phyloP scores from a whole-genome alignment of 129 eudicot genomes.

The Sambucus nigra region DNA sequence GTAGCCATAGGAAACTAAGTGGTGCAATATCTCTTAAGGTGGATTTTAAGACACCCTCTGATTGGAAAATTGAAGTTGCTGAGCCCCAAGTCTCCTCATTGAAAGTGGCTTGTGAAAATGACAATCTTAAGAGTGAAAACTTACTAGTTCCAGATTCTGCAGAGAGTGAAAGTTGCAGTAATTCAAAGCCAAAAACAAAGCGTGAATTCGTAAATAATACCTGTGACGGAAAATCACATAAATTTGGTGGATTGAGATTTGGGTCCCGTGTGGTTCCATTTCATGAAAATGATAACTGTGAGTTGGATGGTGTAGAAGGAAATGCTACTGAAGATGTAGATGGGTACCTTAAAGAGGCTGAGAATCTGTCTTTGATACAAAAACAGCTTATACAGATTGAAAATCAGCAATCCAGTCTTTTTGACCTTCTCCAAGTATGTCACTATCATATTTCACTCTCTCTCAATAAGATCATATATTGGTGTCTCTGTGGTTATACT shows the following conservation, averaged over 20 bases:
- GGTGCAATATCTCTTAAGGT: constrained; percentile 18
- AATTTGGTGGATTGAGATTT: constrained; percentile 18
- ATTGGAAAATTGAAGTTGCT: constrained; percentile 17
- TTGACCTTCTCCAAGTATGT: constrained; percentile 73
- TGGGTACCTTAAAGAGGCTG: constrained; percentile 52
- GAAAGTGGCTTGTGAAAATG: constrained; percentile 20
- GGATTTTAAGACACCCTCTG: constrained; percentile 35
- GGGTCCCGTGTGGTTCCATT: constrained; percentile 76
- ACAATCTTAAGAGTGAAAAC: constrained; percentile 2
- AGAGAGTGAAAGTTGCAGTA: constrained; percentile 21
- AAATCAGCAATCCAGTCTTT: constrained; percentile 73
- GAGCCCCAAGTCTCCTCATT: constrained; percentile 18
- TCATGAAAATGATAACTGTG: constrained; percentile 19
- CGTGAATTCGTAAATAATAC: constrained; percentile 14
- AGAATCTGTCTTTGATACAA: constrained; percentile 51
- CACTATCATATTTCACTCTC: not conserved
- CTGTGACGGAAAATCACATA: constrained; percentile 16
- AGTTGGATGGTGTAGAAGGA: constrained; percentile 14
- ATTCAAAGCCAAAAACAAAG: constrained; percentile 22
- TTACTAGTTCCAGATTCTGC: constrained; percentile 4
- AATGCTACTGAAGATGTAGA: constrained; percentile 24
- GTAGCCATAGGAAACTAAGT: constrained; percentile 31
- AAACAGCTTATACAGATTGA: constrained; percentile 82
- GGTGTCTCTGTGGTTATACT: not conserved
- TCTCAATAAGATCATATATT: not conserved